Evolutionary conservation across 768 basidiomycete species (phyloP).

Genomic region (Boletus vinaceobasis): DNA sequence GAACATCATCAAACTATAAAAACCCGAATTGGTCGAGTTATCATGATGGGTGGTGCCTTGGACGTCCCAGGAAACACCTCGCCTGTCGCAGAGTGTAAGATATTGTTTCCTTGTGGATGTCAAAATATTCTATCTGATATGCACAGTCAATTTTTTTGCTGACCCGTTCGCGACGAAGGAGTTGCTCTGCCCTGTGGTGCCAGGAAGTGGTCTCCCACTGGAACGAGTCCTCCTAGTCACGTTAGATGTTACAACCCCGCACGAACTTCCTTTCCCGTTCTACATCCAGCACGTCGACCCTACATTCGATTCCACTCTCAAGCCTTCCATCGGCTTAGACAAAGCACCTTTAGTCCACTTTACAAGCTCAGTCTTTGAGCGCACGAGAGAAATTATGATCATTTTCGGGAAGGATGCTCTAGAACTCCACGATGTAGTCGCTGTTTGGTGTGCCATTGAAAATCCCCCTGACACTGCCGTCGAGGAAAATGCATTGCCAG

Average conservation of each 20-base stretch:
- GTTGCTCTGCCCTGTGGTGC: constrained; percentile 45
- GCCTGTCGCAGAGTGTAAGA: constrained; percentile 80
- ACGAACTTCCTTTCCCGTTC: constrained; percentile 69
- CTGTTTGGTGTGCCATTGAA: constrained; percentile 82
- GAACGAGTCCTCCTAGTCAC: constrained; percentile 70
- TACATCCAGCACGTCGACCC: constrained; percentile 62
- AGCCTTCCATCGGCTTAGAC: constrained; percentile 42
- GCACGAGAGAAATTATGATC: constrained; percentile 74
- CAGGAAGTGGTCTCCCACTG: constrained; percentile 49
- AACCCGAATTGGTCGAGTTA: constrained; percentile 63
- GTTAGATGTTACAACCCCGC: constrained; percentile 78
- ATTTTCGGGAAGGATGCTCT: constrained; percentile 78
- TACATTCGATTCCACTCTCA: constrained; percentile 46
- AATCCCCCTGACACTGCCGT: constrained; percentile 51
- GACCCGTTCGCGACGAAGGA: constrained; percentile 82
- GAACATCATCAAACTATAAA: constrained; percentile 50
- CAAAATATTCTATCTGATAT: background rate
- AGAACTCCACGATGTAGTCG: constrained; percentile 88
- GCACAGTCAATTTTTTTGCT: constrained; percentile 77
- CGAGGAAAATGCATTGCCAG: constrained; percentile 19
- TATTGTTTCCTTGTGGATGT: background rate
- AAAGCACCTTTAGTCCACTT: constrained; percentile 72
- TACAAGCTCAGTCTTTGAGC: constrained; percentile 74
- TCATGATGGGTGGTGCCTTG: constrained; percentile 92
- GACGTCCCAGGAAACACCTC: constrained; percentile 88